Evolutionary conservation across 2,329 filamentous ascomycete species (phyloP), one percentile per base, ranked within the genome.

Genomic region (Alternaria sp.): DNA sequence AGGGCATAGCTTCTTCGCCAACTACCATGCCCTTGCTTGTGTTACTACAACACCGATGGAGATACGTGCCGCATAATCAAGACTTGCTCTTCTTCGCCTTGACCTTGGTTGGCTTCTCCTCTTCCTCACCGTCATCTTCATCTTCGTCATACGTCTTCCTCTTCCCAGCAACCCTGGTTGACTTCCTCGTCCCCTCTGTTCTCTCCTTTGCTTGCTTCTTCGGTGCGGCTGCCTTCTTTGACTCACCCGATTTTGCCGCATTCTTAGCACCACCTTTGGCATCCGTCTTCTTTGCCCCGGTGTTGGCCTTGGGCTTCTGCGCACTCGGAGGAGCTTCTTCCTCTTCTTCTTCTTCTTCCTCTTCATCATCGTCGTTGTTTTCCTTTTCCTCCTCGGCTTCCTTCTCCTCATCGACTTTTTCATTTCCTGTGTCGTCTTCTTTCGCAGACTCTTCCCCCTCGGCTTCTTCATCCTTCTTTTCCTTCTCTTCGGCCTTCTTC

Each of bases 241-340:
- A n/a, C 11, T 37, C 52, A 26, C 56, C 44, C 34, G 56, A 63
- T 56, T 66, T 69, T 10, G 58, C 51, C 13, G 52, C 51, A 17
- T 39, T 54, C 48, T 66, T 72, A 21, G 62, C 51, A n/a, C 62
- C 54, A 13, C 61, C 60, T 36, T 69, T 67, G 3, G 57, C 51
- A 14, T 41, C 64, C 9, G 40, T 54, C 45, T 68, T 65, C 55
- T 67, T 66, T 14, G 57, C 44, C 23, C 57, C 61, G 14, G 58
- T 61, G 34, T 70, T 69, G 33, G 66, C 63, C 29, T 69, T 66
- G 23, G 66, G 63, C 54, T 70, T 71, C 42, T 68, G 67, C 21
- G 64, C 60, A 44, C 63, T 69, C 21, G 61, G 42, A 14, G 66
- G 61, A 17, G 61, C 60, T 11, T 63, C 63, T 1, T 68, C 45